phyloP scores from a whole-genome alignment of 441 rosid species.

The Aquilaria agallochum region DNA sequence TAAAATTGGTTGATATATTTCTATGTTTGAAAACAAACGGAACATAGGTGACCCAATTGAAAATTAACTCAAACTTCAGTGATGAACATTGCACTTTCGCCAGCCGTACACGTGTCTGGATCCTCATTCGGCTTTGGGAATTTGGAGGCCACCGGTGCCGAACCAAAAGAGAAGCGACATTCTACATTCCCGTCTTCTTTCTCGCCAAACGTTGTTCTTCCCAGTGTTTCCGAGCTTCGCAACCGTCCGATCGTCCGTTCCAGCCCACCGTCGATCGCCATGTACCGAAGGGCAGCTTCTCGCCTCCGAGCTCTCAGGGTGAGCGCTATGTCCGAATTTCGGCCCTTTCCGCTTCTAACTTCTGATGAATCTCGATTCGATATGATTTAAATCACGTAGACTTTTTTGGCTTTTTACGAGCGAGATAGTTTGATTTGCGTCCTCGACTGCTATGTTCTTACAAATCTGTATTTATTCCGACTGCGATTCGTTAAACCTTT shows the following conservation, averaged over 20 bases:
- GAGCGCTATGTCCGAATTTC: slow-evolving; percentile 12
- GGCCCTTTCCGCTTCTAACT: neutral
- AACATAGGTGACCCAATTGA: neutral
- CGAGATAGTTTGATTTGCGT: slow-evolving; percentile 11
- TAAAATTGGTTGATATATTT: too few species aligned
- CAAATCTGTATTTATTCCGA: neutral
- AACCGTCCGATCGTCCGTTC: too few species aligned
- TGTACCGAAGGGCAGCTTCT: slow-evolving; percentile 57
- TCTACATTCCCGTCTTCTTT: too few species aligned
- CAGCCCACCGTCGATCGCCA: slow-evolving; percentile 14
- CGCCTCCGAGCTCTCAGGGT: slow-evolving; percentile 60
- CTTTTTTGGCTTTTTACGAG: neutral
- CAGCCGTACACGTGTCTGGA: too few species aligned
- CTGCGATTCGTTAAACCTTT: slow-evolving; percentile 12
- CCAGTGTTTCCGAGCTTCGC: too few species aligned
- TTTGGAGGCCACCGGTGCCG: too few species aligned
- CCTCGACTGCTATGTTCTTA: neutral
- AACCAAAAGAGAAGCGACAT: too few species aligned
- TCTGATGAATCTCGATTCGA: neutral
- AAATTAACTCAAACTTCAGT: too few species aligned
- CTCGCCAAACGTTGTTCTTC: too few species aligned
- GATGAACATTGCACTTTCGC: too few species aligned
- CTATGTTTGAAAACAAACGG: neutral
- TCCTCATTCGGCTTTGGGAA: too few species aligned
- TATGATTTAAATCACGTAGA: neutral